A percentile compares a stretch with the other conserved stretches of the same genome.
phyloP scores from a whole-genome alignment of 2,329 filamentous ascomycete genomes.

The Stachybotrys echinatus region DNA sequence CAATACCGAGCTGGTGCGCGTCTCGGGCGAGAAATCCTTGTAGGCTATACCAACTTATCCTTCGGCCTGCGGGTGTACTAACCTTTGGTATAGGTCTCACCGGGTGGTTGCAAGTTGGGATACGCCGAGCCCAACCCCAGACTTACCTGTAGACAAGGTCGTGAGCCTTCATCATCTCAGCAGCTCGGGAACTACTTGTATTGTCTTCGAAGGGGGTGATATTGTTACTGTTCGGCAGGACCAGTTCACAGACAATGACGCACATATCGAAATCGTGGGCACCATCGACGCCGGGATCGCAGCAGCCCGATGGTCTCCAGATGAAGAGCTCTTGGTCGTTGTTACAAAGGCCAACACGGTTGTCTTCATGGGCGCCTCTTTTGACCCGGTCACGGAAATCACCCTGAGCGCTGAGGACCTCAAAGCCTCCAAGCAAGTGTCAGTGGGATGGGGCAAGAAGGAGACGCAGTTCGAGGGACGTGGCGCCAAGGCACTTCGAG shows the following conservation, averaged over 20 bases:
- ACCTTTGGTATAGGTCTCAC: constrained; percentile 16
- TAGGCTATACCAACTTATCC: constrained; percentile 22
- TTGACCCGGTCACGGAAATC: constrained; percentile 77
- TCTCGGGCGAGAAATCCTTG: constrained; percentile 40
- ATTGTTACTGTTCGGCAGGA: constrained; percentile 78
- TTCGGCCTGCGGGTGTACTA: constrained; percentile 3
- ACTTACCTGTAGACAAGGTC: constrained; percentile 69
- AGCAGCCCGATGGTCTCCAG: constrained; percentile 88
- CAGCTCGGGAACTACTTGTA: constrained; percentile 70
- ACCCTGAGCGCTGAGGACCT: constrained; percentile 71
- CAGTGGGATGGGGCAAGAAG: constrained; percentile 96
- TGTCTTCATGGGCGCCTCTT: constrained; percentile 87
- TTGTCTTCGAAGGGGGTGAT: constrained; percentile 86
- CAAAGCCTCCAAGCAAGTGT: constrained; percentile 86
- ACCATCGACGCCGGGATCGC: constrained; percentile 89
- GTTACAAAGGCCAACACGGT: constrained; percentile 74
- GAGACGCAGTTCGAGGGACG: constrained; percentile 97
- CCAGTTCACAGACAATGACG: constrained; percentile 45
- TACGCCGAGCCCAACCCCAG: constrained; percentile 72
- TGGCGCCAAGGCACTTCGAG: constrained; percentile 76
- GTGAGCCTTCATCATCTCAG: constrained; percentile 80
- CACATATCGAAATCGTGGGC: constrained; percentile 90
- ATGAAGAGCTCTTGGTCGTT: constrained; percentile 85
- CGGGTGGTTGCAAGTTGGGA: constrained; percentile 76
- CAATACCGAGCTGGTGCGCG: constrained; percentile 65